Evolutionary conservation across 768 basidiomycete genomes (phyloP).

Genomic region (Pisolithus albus): DNA sequence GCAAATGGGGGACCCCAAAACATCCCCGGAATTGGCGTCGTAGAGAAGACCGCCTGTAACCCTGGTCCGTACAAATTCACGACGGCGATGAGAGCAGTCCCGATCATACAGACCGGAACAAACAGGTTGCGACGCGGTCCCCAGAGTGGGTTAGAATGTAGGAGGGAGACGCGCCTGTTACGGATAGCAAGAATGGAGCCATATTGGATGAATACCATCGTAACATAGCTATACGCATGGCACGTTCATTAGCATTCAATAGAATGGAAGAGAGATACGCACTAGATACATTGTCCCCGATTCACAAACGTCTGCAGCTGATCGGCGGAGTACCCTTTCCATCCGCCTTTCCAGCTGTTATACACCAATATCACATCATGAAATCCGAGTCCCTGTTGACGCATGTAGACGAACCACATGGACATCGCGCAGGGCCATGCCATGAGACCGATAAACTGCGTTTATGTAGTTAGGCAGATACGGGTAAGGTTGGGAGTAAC

Average conservation of each 20-base stretch:
- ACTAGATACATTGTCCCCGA: slow-evolving; percentile 43
- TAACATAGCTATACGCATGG: slow-evolving; percentile 32
- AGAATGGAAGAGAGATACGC: slow-evolving; percentile 6
- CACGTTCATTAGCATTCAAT: not conserved
- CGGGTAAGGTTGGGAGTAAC: too few relatives aligned
- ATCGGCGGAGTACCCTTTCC: slow-evolving; percentile 23
- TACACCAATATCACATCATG: slow-evolving; percentile 35
- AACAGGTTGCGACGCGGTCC: slow-evolving; percentile 39
- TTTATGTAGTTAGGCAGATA: not conserved
- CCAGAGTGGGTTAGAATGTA: slow-evolving; percentile 40
- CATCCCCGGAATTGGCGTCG: slow-evolving; percentile 38
- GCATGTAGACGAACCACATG: slow-evolving; percentile 36
- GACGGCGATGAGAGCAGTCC: slow-evolving; percentile 37
- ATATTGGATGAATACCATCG: slow-evolving; percentile 42
- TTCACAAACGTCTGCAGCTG: slow-evolving; percentile 32
- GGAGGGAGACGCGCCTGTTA: slow-evolving; percentile 38
- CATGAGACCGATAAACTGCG: slow-evolving; percentile 39
- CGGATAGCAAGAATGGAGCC: slow-evolving; percentile 37
- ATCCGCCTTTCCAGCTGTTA: slow-evolving; percentile 34
- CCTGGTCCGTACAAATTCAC: slow-evolving; percentile 40
- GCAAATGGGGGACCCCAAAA: slow-evolving; percentile 45
- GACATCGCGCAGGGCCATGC: slow-evolving; percentile 41
- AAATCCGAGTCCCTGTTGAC: slow-evolving; percentile 31
- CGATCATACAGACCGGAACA: slow-evolving; percentile 32
- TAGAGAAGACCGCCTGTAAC: slow-evolving; percentile 37